Base-by-base conservation (phyloP, 1,284 basidiomycete genomes). In the Rugiboletus extremiorientalis region DNA sequence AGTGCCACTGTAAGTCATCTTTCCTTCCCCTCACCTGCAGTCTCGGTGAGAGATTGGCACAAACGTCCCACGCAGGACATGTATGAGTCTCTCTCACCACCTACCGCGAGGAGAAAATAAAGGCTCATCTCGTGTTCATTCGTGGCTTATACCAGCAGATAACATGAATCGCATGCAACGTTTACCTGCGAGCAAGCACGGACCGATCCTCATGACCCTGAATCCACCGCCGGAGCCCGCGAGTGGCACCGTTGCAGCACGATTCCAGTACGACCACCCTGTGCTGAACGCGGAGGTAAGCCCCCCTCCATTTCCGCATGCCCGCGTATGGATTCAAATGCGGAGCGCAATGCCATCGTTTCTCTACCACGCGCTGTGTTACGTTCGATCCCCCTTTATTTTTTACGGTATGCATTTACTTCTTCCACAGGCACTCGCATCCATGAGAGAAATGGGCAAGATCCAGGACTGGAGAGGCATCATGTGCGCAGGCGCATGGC, bases 91-190 rank as follows among this genome's bases (percentile, higher is more conserved):
- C 42, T 22, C 41, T 48, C 18, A 25, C 28, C 37, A 22, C 53
- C 36, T 37, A 23, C 30, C 36, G 41, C 53, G 45, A 59, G 10
- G 58, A 60, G 20, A 25, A 62, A 36, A n/a, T n/a, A n/a, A n/a
- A n/a, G n/a, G n/a, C n/a, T n/a, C n/a, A 12, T 56, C 58, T 58
- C 23, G 50, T 37, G 18, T 44, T 60, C n/a, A 8, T 9, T 48
- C 33, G 38, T 57, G 14, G n/a, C 54, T 50, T 69, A 22, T 72
- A n/a, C n/a, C n/a, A n/a, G n/a, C n/a, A 76, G 89, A 91, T 69
- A 83, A 84, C 64, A 92, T 93, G 92, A 93, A 93, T 69, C 79
- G 84, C 49, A 78, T 94, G 7, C 91, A 93, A 64, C 83, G 88
- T n/a, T n/a, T n/a, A n/a, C n/a, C n/a, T n/a, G n/a, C n/a, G n/a